Evolutionary conservation across 805 yeast genomes (phyloP).

Genomic region (Kodamaea jinghongensis): DNA sequence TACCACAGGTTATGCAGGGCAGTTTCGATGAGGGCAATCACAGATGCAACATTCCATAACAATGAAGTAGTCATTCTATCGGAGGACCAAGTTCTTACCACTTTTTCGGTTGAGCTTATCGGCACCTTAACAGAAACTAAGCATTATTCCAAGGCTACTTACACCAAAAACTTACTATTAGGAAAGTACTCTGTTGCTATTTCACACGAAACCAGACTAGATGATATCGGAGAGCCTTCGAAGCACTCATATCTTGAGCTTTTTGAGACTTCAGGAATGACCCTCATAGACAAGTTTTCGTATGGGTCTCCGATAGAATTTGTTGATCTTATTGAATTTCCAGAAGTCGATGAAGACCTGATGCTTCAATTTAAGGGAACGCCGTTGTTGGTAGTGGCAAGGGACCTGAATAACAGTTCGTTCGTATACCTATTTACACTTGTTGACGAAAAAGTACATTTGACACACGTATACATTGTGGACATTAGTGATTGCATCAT

Average conservation of each 20-base stretch:
- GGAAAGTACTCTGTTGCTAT: constrained; percentile 14
- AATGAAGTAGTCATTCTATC: background rate
- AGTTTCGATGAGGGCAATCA: background rate
- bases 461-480: constrained; percentile 2
- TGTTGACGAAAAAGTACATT: constrained; percentile 1
- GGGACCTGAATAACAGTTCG: constrained; percentile 10
- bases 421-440: constrained; percentile 5
- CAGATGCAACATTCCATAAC: background rate
- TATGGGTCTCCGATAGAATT: constrained; percentile 14
- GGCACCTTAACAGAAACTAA: too few relatives aligned
- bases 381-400: constrained; percentile 15
- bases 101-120: too few relatives aligned
- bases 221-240: constrained; percentile 13
- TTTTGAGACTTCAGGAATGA: constrained; percentile 15
- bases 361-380: constrained; percentile 5
- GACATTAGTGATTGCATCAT: constrained; percentile 3
- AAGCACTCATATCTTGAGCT: constrained; percentile 17
- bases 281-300: constrained; percentile 9
- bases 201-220: constrained; percentile 15
- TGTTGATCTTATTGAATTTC: constrained; percentile 16
- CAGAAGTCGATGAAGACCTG: background rate
- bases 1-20: constrained; percentile 4
- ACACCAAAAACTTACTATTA: background rate
- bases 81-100: background rate
- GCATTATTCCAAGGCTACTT: background rate